Evolutionary conservation across 345 rosid species (phyloP), one percentile per base, ranked within the genome.

Genomic region (Melaleuca quinquenervia): DNA sequence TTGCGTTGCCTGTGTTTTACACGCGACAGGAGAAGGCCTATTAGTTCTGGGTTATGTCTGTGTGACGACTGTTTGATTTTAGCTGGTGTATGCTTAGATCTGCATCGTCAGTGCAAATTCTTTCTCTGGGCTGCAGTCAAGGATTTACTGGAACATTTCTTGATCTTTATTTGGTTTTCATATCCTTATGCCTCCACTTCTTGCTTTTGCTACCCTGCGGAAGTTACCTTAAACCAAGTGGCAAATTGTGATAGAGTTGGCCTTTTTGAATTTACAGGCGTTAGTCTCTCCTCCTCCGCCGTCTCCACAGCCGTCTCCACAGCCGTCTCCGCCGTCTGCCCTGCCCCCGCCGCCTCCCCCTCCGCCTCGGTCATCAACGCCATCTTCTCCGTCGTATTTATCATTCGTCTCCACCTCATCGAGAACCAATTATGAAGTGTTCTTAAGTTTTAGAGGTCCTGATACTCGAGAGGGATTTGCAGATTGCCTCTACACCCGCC

Each of bases 301-400:
- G 14, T 24, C 3, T 10, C 62, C 0, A 27, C 60, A 14, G 11
- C 62, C 14, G 58, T 13, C 29, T 6, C 3, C 1, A n/a, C n/a
- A n/a, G 64, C 64, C 64, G 11, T 27, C 0, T 0, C 62, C 1
- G 0, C 7, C 15, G 1, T 0, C 3, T 0, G 16, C 3, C 1
- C 5, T 7, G 49, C 49, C 49, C 1, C 1, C 49, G 4, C 8
- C 1, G 64, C 64, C 64, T 11, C 60, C 0, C 0, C 62, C 1
- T 0, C 7, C 32, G 1, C 0, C 3, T 0, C 32, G 7, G 27
- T 13, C 8, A 2, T 12, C 4, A 3, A 6, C 0, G 0, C 29
- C 1, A 2, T 11, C 21, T 1, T 11, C 20, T 5, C 21, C 11
- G 0, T 22, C 13, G 0, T 3, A 0, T 54, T 54, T 54, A 13